These are phyloP conservation scores for Claviceps fusiformis DNA, from an alignment of 2,329 filamentous ascomycete species.

Conservation along the genomic window DNA sequence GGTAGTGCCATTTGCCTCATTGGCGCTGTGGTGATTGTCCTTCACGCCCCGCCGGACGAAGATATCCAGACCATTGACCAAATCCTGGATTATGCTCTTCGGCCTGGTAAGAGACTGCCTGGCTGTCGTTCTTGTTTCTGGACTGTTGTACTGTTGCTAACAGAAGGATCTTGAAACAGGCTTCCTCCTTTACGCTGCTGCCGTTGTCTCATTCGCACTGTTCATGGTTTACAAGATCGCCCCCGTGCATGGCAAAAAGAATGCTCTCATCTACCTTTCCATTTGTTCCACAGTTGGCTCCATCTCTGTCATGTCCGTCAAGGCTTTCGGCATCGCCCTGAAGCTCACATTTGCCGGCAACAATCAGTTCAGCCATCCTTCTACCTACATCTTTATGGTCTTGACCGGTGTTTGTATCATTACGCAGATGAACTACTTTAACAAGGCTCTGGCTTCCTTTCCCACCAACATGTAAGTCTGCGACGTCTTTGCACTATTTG, in stretches of 20 bases:
- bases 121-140: neutral
- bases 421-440: slow-evolving; percentile 99
- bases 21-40: slow-evolving; percentile 90
- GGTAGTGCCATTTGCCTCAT: slow-evolving; percentile 94
- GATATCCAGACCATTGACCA: slow-evolving; percentile 84
- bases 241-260: slow-evolving; percentile 82
- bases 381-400: slow-evolving; percentile 95
- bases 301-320: slow-evolving; percentile 97
- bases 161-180: slow-evolving; percentile 34
- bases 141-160: neutral
- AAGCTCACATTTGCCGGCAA: slow-evolving; percentile 88
- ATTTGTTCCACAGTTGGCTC: slow-evolving; percentile 97
- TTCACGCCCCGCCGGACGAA: slow-evolving; percentile 90
- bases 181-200: slow-evolving; percentile 74
- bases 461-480: slow-evolving; percentile 79
- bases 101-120: slow-evolving; percentile 53
- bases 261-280: slow-evolving; percentile 89
- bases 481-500: neutral
- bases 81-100: slow-evolving; percentile 79
- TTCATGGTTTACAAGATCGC: slow-evolving; percentile 96
- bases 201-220: slow-evolving; percentile 69
- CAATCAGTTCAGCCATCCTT: slow-evolving; percentile 91
- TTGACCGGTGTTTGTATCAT: slow-evolving; percentile 86
- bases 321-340: slow-evolving; percentile 93
- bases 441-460: slow-evolving; percentile 94